These are phyloP conservation scores for Eucalyptus marginata DNA, from an alignment of 345 rosid genomes.

Conservation along the genomic window DNA sequence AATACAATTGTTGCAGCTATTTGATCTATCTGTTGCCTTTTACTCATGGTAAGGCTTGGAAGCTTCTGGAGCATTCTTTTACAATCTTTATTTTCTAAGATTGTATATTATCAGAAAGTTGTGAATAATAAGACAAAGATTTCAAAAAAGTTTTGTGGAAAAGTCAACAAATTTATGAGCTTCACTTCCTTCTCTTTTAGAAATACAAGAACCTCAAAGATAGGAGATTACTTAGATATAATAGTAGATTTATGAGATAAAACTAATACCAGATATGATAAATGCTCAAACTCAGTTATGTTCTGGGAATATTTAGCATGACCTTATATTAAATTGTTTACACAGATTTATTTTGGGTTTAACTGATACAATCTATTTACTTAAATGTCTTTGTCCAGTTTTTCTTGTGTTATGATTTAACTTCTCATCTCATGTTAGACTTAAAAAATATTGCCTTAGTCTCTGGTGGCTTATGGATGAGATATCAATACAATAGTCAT, in stretches of 20 bases:
- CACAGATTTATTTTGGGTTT: neutral
- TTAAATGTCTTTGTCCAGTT: neutral
- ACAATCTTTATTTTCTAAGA: neutral
- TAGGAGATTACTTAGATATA: neutral
- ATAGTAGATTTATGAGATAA: neutral
- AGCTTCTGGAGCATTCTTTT: neutral
- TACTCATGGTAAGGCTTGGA: neutral
- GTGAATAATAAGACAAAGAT: neutral
- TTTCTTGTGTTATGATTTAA: neutral
- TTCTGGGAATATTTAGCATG: neutral
- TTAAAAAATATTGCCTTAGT: neutral
- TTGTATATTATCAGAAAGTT: neutral
- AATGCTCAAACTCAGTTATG: neutral
- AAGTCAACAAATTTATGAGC: neutral
- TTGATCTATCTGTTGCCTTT: neutral
- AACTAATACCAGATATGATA: neutral
- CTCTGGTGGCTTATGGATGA: neutral
- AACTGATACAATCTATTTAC: neutral
- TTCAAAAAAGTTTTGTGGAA: neutral
- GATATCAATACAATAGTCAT: neutral
- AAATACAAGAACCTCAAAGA: neutral
- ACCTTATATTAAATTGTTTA: neutral
- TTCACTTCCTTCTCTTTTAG: neutral
- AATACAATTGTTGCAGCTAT: neutral
- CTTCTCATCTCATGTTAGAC: neutral